These are phyloP conservation scores for Penicillium fimorum DNA, from an alignment of 495 filamentous ascomycete genomes.

Conservation along the genomic window DNA sequence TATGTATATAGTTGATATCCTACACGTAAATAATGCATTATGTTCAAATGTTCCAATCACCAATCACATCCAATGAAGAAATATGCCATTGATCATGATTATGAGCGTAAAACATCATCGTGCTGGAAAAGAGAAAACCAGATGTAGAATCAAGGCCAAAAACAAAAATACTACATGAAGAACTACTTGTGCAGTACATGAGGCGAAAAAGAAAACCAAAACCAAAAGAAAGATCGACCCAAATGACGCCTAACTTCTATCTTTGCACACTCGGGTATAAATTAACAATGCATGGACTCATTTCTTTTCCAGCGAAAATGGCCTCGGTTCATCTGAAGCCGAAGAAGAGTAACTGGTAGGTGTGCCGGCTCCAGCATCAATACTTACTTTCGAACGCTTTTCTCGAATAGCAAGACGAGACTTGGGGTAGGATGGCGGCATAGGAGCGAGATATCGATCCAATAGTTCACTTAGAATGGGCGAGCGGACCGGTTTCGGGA, in stretches of 20 bases:
- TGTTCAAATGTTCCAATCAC: background rate
- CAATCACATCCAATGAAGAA: background rate
- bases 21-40: slow-evolving; percentile 7
- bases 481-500: slow-evolving; percentile 83
- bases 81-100: slow-evolving; percentile 1
- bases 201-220: slow-evolving; percentile 8
- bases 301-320: slow-evolving; percentile 15
- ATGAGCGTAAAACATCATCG: background rate
- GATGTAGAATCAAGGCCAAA: background rate
- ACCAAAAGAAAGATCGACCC: slow-evolving; percentile 4
- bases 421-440: slow-evolving; percentile 44
- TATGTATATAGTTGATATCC: slow-evolving; percentile 12
- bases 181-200: slow-evolving; percentile 4
- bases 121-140: background rate
- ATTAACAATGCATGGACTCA: slow-evolving; percentile 20
- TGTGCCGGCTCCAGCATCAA: slow-evolving; percentile 34
- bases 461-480: slow-evolving; percentile 72
- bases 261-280: slow-evolving; percentile 25
- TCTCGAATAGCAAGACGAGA: slow-evolving; percentile 39
- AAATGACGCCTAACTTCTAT: slow-evolving; percentile 26
- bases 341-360: slow-evolving; percentile 39
- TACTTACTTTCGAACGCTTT: slow-evolving; percentile 32
- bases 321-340: slow-evolving; percentile 34
- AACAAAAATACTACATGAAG: background rate
- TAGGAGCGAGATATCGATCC: slow-evolving; percentile 63